A percentile compares a stretch with the other conserved stretches of the same genome.
phyloP scores from a whole-genome alignment of 805 yeast genomes.

The Ogataea zsoltii region DNA sequence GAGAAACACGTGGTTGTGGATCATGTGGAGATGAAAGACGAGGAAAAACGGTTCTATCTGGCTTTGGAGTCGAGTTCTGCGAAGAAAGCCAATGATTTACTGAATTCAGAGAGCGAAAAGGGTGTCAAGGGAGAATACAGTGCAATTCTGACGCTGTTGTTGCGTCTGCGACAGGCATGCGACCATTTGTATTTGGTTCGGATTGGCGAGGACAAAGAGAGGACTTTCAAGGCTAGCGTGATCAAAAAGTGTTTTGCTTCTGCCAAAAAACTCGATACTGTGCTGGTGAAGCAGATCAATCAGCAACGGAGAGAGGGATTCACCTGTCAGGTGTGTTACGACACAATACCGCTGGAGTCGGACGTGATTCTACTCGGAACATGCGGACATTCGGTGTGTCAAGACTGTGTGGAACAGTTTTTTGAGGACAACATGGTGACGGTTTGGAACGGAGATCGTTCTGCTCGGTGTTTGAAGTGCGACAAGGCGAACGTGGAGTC shows the following conservation, averaged over 20 bases:
- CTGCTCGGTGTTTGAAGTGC: conserved; percentile 61
- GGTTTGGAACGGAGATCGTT: conserved; percentile 32
- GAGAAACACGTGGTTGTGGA: conserved; percentile 52
- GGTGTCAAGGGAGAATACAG: conserved; percentile 42
- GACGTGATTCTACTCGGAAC: conserved; percentile 46
- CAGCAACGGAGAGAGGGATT: conserved; percentile 38
- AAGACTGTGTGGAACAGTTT: conserved; percentile 54
- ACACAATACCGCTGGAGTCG: conserved; percentile 46
- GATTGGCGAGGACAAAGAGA: conserved; percentile 52
- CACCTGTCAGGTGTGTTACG: conserved; percentile 68
- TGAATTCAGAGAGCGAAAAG: conserved; percentile 28
- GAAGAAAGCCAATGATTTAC: conserved; percentile 47
- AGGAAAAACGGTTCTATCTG: conserved; percentile 58
- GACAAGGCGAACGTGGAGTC: conserved; percentile 37
- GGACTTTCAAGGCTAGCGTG: conserved; percentile 36
- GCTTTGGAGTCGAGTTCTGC: conserved; percentile 57
- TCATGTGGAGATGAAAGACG: conserved; percentile 49
- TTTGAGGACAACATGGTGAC: conserved; percentile 44
- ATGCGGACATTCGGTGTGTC: conserved; percentile 80
- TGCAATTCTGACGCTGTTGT: conserved; percentile 65
- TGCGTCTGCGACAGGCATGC: conserved; percentile 85
- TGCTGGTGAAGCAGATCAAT: conserved; percentile 37
- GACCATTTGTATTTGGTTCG: conserved; percentile 74
- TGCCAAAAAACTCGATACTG: conserved; percentile 20
- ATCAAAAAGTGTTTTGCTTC: conserved; percentile 33